Evolutionary conservation across 345 rosid genomes (phyloP), one percentile per base, ranked within the genome.

Genomic region (Xanthoceras sorbifolium): DNA sequence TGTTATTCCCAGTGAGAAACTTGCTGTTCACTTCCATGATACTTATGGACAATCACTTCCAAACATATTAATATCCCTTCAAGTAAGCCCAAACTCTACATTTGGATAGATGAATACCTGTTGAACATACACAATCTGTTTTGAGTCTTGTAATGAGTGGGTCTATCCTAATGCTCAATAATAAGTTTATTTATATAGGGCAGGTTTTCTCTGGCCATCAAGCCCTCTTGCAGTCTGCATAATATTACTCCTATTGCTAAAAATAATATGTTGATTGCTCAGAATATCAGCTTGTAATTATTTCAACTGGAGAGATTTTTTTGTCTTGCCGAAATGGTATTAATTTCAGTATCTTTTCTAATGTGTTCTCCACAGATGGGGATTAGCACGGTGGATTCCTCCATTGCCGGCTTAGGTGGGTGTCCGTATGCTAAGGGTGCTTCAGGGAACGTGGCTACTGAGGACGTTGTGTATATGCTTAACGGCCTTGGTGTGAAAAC

Each of bases 371-470:
- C 32, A 74, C 90, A 91, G 96, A 85, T 91, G 93, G 97, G 93
- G 72, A 88, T 91, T 63, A 86, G 89, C 85, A 81, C 80, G 11
- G 88, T 91, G 34, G 97, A 91, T 77, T 86, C 90, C 26, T 90
- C 93, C 1, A 69, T 91, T 9, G 87, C 92, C 0, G 93, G 97
- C 15, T 81, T 91, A 64, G 97, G 97, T 9, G 97, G 97, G 66
- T 91, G 97, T 72, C 97, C 97, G 22, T 91, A 90, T 77, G 97
- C 97, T 7, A 90, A 88, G 84, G 92, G 93, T 50, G 97, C 97
- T 22, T 82, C 97, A 0, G 97, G 97, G 64, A 91, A 91, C 76
- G 97, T 90, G 11, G 89, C 97, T 3, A 87, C 92, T 0, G 97
- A 91, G 81, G 93, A 91, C 66, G 92, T 91, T 15, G 87, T 91